Conservation (phyloP, 2,329 filamentous ascomycete genomes). For the Lachnellula arida region DNA sequence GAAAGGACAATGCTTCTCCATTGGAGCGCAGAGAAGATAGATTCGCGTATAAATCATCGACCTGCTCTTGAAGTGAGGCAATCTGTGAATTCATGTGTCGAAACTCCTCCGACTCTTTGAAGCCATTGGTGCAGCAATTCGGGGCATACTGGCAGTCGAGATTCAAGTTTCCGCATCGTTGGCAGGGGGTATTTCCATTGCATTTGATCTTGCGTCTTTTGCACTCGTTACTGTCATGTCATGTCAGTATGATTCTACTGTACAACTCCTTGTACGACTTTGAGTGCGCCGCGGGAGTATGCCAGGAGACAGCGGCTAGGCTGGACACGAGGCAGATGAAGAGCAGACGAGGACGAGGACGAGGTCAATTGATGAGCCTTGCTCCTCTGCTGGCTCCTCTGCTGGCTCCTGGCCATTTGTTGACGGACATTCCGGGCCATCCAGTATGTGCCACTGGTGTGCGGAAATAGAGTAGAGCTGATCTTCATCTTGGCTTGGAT, state of each 20-base stretch:
- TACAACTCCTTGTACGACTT: background rate
- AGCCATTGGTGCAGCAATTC: conserved; percentile 67
- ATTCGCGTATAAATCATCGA: conserved; percentile 69
- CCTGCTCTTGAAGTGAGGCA: conserved; percentile 72
- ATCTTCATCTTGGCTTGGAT: too few species aligned
- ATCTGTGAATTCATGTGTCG: conserved; percentile 75
- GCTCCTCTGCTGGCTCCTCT: too few species aligned
- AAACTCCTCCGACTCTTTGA: conserved; percentile 92
- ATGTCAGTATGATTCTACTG: conserved; percentile 5
- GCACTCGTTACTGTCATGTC: conserved; percentile 54
- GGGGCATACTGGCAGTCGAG: conserved; percentile 61
- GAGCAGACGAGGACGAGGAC: too few species aligned
- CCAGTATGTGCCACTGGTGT: too few species aligned
- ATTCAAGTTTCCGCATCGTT: conserved; percentile 64
- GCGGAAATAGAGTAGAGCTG: too few species aligned
- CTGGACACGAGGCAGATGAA: background rate
- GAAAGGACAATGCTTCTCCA: conserved; percentile 16
- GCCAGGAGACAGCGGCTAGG: background rate
- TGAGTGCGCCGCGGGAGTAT: background rate
- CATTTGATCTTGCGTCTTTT: conserved; percentile 74
- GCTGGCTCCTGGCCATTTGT: too few species aligned
- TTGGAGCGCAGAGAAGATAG: conserved; percentile 47
- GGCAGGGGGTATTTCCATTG: conserved; percentile 64
- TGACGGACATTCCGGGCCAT: too few species aligned
- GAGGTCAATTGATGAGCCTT: too few species aligned